These are phyloP conservation scores for Purpureocillium lavendulum DNA, from an alignment of 2,329 filamentous ascomycete species.

Conservation along the genomic window DNA sequence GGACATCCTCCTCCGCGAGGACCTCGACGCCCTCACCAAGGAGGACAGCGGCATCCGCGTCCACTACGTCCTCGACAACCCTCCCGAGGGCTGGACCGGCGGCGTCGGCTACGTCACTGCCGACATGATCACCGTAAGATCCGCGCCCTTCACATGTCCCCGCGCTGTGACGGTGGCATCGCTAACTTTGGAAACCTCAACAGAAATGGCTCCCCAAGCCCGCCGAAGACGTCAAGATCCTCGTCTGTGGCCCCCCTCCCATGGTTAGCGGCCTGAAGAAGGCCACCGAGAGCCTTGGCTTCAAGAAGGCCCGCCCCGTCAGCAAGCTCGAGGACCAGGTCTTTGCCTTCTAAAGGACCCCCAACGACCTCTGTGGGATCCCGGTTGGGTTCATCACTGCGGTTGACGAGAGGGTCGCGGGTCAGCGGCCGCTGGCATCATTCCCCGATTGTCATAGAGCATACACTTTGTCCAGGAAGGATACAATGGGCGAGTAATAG, in stretches of 20 bases:
- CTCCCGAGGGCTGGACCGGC: constrained; percentile 83
- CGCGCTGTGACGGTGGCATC: neutral
- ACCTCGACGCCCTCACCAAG: constrained; percentile 70
- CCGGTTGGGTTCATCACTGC: too few relatives aligned
- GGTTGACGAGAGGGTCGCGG: too few relatives aligned
- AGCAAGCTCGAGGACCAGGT: constrained; percentile 98
- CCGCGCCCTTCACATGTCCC: neutral
- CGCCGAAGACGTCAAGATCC: constrained; percentile 80
- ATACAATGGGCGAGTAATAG: neutral
- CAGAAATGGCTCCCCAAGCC: constrained; percentile 76
- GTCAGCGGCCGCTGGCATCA: neutral
- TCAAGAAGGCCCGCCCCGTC: constrained; percentile 84
- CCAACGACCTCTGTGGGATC: too few relatives aligned
- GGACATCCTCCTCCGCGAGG: constrained; percentile 89
- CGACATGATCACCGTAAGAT: constrained; percentile 81
- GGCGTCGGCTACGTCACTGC: constrained; percentile 91
- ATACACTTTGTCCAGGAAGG: neutral
- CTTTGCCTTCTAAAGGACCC: constrained; percentile 77
- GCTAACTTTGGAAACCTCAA: neutral
- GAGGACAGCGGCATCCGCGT: constrained; percentile 78
- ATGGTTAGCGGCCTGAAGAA: constrained; percentile 99
- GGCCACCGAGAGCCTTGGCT: constrained; percentile 79
- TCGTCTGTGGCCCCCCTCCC: constrained; percentile 90
- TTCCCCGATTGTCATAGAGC: neutral
- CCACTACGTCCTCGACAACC: constrained; percentile 95